A percentile compares a stretch with the other conserved stretches of the same genome.
Conservation (phyloP, 1,284 basidiomycete genomes). For the Ceratobasidium papillatum region DNA sequence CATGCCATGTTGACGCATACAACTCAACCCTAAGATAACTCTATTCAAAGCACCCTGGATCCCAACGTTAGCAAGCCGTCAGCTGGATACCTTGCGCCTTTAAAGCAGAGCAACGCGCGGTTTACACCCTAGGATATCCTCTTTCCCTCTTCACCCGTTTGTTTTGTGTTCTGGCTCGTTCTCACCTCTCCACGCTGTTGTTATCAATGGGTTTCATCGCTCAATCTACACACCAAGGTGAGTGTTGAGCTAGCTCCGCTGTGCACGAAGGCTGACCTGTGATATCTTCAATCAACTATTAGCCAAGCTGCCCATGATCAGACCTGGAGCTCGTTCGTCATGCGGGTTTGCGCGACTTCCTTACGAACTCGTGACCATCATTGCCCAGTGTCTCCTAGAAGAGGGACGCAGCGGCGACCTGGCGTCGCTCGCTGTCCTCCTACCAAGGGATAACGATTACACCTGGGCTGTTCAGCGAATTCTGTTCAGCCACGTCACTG, state of each 20-base stretch:
- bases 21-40: not conserved
- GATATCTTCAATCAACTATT: not conserved
- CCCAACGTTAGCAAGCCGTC: not conserved
- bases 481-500: constrained; percentile 1
- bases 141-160: not conserved
- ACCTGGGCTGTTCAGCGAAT: not conserved
- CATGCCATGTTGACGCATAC: not conserved
- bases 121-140: not conserved
- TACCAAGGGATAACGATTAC: not conserved
- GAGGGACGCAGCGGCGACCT: not conserved
- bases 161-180: too few species aligned
- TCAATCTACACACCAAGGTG: too few species aligned
- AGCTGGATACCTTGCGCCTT: not conserved
- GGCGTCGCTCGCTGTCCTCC: not conserved
- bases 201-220: not conserved
- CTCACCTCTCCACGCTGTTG: too few species aligned
- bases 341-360: not conserved
- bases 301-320: not conserved
- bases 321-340: not conserved
- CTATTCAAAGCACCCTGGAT: not conserved
- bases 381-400: constrained; percentile 47
- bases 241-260: too few species aligned
- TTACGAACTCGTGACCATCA: constrained; percentile 44
- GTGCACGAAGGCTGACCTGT: not conserved
- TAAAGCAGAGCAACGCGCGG: not conserved